Conservation (phyloP, 139 green algal species). For the Coccomyxa sp. region DNA sequence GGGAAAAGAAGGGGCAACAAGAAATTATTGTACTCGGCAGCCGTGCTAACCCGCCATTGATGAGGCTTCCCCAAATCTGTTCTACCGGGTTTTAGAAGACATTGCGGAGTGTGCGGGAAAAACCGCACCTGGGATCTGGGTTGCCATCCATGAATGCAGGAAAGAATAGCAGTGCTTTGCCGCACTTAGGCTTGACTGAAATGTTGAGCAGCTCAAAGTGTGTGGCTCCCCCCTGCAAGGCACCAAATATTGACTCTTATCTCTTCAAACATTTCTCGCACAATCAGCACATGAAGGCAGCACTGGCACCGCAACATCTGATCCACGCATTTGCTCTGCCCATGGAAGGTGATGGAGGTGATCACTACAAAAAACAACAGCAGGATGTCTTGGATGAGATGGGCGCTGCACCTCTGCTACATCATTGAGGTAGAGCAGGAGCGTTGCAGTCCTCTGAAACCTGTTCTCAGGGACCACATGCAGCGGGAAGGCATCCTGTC, state of each 20-base stretch:
- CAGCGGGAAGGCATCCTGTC: constrained; percentile 60
- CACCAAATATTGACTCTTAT: too few species aligned
- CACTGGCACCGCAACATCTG: too few species aligned
- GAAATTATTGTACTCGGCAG: background rate
- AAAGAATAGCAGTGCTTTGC: constrained; percentile 75
- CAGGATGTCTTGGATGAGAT: too few species aligned
- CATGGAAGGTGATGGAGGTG: too few species aligned
- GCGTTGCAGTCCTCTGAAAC: constrained; percentile 69
- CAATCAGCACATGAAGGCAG: too few species aligned
- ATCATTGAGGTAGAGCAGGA: constrained; percentile 76
- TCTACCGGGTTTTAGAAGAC: too few species aligned
- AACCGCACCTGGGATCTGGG: constrained; percentile 35
- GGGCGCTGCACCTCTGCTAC: constrained; percentile 15
- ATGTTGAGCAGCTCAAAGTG: constrained; percentile 62
- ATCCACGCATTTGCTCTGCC: too few species aligned
- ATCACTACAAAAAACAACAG: too few species aligned
- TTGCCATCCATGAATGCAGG: constrained; percentile 57
- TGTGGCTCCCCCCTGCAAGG: constrained; percentile 40
- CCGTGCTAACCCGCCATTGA: background rate
- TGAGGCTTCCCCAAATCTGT: too few species aligned
- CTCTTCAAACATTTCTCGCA: too few species aligned
- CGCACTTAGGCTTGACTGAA: constrained; percentile 45
- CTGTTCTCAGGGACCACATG: constrained; percentile 50
- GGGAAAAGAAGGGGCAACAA: background rate
- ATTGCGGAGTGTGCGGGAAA: background rate